A percentile compares a stretch with the other conserved stretches of the same genome.
These are phyloP conservation scores for Eucalyptus melliodora DNA, from an alignment of 345 rosid species.

Conservation along the genomic window DNA sequence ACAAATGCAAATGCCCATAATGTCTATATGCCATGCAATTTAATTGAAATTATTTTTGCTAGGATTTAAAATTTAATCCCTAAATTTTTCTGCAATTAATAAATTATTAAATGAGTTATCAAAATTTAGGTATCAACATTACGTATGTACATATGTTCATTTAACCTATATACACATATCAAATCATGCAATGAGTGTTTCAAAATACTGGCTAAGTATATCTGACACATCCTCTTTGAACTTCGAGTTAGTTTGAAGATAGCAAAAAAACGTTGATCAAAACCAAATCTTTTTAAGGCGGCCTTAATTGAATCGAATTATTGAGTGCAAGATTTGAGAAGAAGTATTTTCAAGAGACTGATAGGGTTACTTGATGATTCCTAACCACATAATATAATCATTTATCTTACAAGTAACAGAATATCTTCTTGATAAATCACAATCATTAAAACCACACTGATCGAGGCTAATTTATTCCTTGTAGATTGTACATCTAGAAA, in stretches of 20 bases:
- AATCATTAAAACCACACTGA: background rate
- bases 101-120: fast-evolving
- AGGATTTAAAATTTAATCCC: too few species aligned
- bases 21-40: too few species aligned
- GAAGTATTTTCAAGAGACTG: background rate
- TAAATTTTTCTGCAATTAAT: too few species aligned
- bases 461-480: background rate
- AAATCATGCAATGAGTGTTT: background rate
- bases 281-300: background rate
- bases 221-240: background rate
- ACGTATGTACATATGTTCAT: background rate
- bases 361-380: background rate
- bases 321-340: background rate
- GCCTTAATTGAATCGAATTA: background rate
- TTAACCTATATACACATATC: background rate
- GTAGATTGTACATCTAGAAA: background rate
- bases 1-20: too few species aligned
- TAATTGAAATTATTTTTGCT: too few species aligned
- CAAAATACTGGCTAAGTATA: background rate
- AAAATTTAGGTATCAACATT: too few species aligned
- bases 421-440: background rate
- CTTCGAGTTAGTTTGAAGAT: background rate
- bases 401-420: background rate
- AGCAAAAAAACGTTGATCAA: fast-evolving
- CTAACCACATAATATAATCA: background rate